Percentiles rank a stretch among this genome's conserved stretches.
Evolutionary conservation across 352 stramenopile genomes (phyloP).

Genomic region (Aphanomyces cochlioides): DNA sequence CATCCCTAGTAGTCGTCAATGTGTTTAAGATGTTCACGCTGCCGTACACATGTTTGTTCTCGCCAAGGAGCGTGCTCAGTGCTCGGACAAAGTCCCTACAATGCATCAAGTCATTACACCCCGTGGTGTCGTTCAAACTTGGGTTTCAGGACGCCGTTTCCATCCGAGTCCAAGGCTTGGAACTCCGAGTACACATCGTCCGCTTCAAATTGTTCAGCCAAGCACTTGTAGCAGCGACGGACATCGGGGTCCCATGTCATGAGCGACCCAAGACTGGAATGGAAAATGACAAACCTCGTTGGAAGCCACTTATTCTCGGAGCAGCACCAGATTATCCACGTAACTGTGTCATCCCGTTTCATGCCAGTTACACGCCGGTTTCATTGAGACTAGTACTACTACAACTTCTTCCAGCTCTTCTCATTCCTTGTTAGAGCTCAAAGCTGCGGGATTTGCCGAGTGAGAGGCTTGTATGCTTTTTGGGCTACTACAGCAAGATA

Average conservation of each 20-base stretch:
- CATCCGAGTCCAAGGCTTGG: background rate
- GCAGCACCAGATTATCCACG: too few relatives aligned
- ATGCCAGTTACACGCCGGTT: background rate
- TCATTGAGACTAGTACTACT: too few relatives aligned
- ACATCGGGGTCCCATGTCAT: constrained; percentile 8
- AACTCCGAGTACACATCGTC: constrained; percentile 29
- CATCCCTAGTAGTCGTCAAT: background rate
- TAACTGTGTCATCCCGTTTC: background rate
- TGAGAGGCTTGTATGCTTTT: too few relatives aligned
- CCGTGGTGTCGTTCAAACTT: background rate
- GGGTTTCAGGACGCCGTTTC: constrained; percentile 6
- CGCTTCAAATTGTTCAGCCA: constrained; percentile 17
- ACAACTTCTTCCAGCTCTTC: too few relatives aligned
- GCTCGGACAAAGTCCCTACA: constrained; percentile 22
- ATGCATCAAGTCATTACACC: background rate
- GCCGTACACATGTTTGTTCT: constrained; percentile 7
- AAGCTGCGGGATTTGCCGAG: too few relatives aligned
- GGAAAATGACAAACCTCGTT: background rate
- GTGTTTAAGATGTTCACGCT: background rate
- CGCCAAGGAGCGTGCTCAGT: constrained; percentile 9
- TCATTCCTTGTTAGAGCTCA: too few relatives aligned
- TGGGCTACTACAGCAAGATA: too few relatives aligned
- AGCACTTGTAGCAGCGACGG: constrained; percentile 7
- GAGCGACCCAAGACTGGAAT: background rate
- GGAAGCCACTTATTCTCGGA: too few relatives aligned